phyloP scores from a whole-genome alignment of 1,139 yeast genomes.

The Blastobotrys malaysiensis region DNA sequence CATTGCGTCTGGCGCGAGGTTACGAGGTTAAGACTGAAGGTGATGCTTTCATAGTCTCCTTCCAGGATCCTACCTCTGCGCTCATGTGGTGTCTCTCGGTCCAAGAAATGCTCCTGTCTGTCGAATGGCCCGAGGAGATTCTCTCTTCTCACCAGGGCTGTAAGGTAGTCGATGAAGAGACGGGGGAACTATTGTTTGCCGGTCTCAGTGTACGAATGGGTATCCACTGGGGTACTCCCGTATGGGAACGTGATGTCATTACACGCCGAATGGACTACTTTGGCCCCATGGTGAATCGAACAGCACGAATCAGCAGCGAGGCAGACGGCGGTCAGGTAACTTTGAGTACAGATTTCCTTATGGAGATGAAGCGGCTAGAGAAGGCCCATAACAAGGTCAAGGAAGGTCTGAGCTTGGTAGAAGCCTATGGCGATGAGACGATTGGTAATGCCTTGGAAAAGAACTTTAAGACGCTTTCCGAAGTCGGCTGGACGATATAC shows the following conservation, averaged over 20 bases:
- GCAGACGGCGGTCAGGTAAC: constrained; percentile 99
- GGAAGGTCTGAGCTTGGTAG: constrained; percentile 37
- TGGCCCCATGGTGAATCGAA: constrained; percentile 97
- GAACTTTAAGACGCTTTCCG: constrained; percentile 62
- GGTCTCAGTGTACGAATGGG: constrained; percentile 98
- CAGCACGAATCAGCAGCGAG: constrained; percentile 87
- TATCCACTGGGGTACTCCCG: constrained; percentile 96
- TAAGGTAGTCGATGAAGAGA: constrained; percentile 59
- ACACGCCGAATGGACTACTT: constrained; percentile 97
- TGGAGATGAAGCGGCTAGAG: constrained; percentile 60
- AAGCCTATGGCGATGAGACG: constrained; percentile 56
- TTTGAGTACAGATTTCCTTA: constrained; percentile 72
- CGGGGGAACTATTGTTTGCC: constrained; percentile 59
- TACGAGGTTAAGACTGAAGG: constrained; percentile 99
- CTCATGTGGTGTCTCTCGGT: constrained; percentile 92
- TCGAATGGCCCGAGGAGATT: constrained; percentile 96
- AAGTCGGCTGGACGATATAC: constrained; percentile 63
- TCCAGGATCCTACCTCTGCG: constrained; percentile 89
- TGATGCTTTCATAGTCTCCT: constrained; percentile 98
- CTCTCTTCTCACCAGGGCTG: constrained; percentile 81
- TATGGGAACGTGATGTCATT: constrained; percentile 89
- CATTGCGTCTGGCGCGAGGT: constrained; percentile 87
- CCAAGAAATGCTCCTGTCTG: constrained; percentile 73
- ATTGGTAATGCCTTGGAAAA: constrained; percentile 62
- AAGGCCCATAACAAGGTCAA: constrained; percentile 47